phyloP scores from a whole-genome alignment of 2,329 filamentous ascomycete genomes.

The Ceratocystis colombiana region DNA sequence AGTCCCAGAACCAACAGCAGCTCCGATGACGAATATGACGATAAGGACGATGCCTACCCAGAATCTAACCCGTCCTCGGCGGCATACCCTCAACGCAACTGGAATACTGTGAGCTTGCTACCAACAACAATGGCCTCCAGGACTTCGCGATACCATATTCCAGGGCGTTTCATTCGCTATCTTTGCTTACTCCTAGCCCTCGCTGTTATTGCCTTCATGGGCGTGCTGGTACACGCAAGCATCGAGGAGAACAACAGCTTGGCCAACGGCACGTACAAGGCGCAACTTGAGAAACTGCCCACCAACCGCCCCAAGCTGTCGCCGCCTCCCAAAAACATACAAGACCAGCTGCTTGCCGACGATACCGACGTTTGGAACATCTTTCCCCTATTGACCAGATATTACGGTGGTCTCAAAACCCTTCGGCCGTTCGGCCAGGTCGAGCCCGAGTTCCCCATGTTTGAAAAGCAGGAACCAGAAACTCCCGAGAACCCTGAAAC shows the following conservation, averaged over 20 bases:
- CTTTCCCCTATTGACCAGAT: slow-evolving; percentile 76
- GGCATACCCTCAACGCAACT: slow-evolving; percentile 15
- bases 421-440: slow-evolving; percentile 58
- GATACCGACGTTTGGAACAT: slow-evolving; percentile 56
- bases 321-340: neutral
- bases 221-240: slow-evolving; percentile 63
- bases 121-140: slow-evolving; percentile 33
- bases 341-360: neutral
- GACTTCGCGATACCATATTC: slow-evolving; percentile 50
- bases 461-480: slow-evolving; percentile 45
- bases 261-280: slow-evolving; percentile 39
- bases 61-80: slow-evolving; percentile 8
- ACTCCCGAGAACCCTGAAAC: slow-evolving; percentile 19
- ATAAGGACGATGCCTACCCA: neutral
- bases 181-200: slow-evolving; percentile 62
- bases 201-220: slow-evolving; percentile 64
- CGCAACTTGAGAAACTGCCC: slow-evolving; percentile 38
- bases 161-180: slow-evolving; percentile 64
- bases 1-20: slow-evolving; percentile 6
- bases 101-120: slow-evolving; percentile 7
- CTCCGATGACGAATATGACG: slow-evolving; percentile 18
- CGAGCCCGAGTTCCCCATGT: slow-evolving; percentile 67
- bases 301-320: slow-evolving; percentile 32
- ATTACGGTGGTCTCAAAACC: slow-evolving; percentile 76
- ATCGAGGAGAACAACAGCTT: slow-evolving; percentile 56